These are phyloP conservation scores for Xerocomus alliaceus DNA, from an alignment of 1,284 basidiomycete species.

Conservation along the genomic window DNA sequence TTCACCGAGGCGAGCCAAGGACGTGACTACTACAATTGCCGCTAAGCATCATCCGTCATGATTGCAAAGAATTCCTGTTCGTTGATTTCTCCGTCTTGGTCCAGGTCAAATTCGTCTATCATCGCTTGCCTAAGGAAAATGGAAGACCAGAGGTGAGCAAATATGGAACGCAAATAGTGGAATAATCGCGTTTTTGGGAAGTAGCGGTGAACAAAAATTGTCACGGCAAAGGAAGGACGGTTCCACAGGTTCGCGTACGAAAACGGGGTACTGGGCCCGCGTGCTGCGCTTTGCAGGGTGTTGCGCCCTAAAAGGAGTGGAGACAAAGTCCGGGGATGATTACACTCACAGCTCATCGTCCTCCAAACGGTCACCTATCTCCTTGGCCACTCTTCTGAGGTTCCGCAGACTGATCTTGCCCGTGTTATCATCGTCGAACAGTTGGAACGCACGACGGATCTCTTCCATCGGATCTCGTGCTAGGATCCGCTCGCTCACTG, in stretches of 20 bases:
- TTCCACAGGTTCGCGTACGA: constrained; percentile 28
- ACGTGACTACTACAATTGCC: neutral
- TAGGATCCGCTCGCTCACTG: constrained; percentile 95
- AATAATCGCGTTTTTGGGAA: constrained; percentile 23
- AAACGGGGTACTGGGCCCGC: constrained; percentile 34
- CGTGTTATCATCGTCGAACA: constrained; percentile 96
- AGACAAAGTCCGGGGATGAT: neutral
- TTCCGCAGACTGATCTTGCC: constrained; percentile 95
- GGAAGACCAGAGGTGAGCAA: constrained; percentile 43
- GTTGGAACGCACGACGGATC: constrained; percentile 91
- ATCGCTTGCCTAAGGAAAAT: constrained; percentile 85
- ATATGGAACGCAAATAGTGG: constrained; percentile 28
- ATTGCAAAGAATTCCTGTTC: constrained; percentile 94
- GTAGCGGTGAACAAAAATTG: constrained; percentile 30
- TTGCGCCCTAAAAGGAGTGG: constrained; percentile 24
- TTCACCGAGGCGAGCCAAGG: too few relatives aligned
- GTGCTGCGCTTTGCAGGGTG: constrained; percentile 33
- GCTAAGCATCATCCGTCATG: constrained; percentile 89
- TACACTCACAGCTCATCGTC: constrained; percentile 93
- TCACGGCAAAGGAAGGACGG: constrained; percentile 15
- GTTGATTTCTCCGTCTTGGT: constrained; percentile 97
- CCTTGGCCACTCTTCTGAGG: constrained; percentile 92
- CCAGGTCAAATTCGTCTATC: constrained; percentile 99
- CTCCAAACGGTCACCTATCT: constrained; percentile 94
- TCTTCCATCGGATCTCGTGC: constrained; percentile 96